A percentile compares a stretch with the other conserved stretches of the same genome.
Evolutionary conservation across 352 stramenopile genomes (phyloP).

Genomic region (Saprolegnia parasitica): DNA sequence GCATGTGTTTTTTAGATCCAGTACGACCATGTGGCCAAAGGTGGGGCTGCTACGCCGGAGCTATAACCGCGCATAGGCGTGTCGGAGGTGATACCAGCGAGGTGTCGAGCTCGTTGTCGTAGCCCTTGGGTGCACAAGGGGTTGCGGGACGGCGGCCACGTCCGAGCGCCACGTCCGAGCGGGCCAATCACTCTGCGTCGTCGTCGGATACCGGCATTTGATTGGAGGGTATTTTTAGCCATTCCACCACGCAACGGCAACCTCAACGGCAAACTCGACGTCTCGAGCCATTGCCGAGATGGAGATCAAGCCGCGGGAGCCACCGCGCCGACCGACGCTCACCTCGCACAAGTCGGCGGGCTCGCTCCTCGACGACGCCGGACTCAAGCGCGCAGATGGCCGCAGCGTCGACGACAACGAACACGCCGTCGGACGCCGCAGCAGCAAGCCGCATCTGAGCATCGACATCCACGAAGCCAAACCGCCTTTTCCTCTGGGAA

Average conservation of each 20-base stretch:
- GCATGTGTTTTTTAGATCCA: no score
- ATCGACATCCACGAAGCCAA: neutral
- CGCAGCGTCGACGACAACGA: conserved; percentile 1
- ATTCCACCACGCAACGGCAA: neutral
- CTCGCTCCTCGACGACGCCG: neutral
- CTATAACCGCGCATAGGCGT: no score
- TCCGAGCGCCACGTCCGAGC: neutral
- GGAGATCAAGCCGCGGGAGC: conserved; percentile 20
- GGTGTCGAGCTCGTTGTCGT: no score
- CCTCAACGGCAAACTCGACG: neutral
- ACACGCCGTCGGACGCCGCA: neutral
- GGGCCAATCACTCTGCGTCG: neutral
- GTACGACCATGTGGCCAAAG: no score
- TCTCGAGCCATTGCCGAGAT: neutral
- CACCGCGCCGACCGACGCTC: neutral
- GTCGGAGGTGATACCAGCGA: no score
- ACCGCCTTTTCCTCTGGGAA: neutral
- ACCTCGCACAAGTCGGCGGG: neutral
- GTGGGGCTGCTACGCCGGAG: no score
- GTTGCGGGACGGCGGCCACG: neutral
- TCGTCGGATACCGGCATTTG: neutral
- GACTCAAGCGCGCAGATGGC: neutral
- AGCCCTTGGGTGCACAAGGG: no score
- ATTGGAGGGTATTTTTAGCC: conserved; percentile 16
- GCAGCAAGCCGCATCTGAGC: conserved; percentile 3